Base-by-base conservation (phyloP, 352 stramenopile genomes). In the Globisporangium echinulatum region DNA sequence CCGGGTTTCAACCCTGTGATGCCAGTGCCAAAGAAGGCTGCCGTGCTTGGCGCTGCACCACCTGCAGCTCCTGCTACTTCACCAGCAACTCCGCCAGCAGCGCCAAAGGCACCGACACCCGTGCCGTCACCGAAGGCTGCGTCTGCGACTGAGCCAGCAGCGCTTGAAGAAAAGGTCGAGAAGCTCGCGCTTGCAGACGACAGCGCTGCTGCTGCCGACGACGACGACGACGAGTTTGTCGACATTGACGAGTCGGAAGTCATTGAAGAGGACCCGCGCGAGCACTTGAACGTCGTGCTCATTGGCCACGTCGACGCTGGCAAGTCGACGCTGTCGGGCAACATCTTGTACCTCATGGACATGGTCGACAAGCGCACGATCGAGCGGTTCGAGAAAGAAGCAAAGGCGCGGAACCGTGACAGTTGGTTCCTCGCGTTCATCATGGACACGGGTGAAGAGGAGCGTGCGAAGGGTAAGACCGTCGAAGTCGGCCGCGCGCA, bases 371-470 rank as follows among this genome's bases (percentile, higher is more conserved):
- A 99, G 81, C 89, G 97, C 54, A 99, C 96, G 11, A 99, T 99
- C 70, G 97, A 99, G 79, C 94, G 96, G 59, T 99, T 97, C 71
- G 96, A 99, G 81, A 88, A 91, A 44, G 97, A 99, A 71, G 97
- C 97, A 33, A 99, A 99, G 66, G 77, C 89, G 37, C 81, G 82
- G 48, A 87, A 90, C 73, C 81, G 80, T 57, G 82, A 90, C 63
- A 84, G 68, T 55, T 90, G 80, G 80, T 99, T 99, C 75, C 71
- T 99, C 36, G 97, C 97, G 15, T 99, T 98, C 72, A 99, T 99
- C 71, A 99, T 99, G 96, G 97, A 99, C 79, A 99, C 97, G 25
- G 97, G 98, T 61, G 97, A 99, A 72, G 97, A 99, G 64, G 97
- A 99, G 70, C 88, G 96, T 49, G 94, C 93, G 15, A 99, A 99